phyloP scores from a whole-genome alignment of 2,329 filamentous ascomycete species.

The Sclerotinia sclerotiorum region DNA sequence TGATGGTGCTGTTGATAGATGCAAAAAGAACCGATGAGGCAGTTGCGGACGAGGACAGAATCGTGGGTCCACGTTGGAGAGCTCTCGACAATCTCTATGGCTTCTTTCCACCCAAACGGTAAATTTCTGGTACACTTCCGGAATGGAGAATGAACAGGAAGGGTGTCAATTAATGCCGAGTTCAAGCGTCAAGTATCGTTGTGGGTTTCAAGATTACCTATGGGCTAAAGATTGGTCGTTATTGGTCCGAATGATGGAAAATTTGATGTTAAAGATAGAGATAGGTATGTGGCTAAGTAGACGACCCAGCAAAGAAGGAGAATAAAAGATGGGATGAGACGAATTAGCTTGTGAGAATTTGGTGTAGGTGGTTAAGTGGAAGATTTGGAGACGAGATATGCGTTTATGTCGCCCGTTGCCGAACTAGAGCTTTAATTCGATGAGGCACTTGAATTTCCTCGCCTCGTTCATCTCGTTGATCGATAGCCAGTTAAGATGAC shows the following conservation, averaged over 20 bases:
- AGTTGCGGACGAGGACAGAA: constrained; percentile 12
- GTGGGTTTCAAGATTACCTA: constrained; percentile 20
- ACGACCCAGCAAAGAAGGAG: constrained; percentile 13
- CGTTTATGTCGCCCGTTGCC: constrained; percentile 23
- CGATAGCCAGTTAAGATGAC: constrained; percentile 20
- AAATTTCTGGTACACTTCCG: constrained; percentile 17
- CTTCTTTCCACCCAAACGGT: constrained; percentile 8
- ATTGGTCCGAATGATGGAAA: neutral
- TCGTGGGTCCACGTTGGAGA: constrained; percentile 6
- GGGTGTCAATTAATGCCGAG: constrained; percentile 16
- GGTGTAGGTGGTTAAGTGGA: constrained; percentile 12
- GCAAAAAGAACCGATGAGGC: constrained; percentile 2
- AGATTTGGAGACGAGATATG: constrained; percentile 23
- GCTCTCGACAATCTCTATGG: constrained; percentile 7
- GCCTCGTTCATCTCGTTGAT: constrained; percentile 22
- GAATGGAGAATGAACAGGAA: neutral
- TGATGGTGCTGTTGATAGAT: neutral
- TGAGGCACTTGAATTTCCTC: constrained; percentile 22
- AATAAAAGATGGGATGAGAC: constrained; percentile 21
- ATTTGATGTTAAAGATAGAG: constrained; percentile 13
- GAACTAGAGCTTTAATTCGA: constrained; percentile 24
- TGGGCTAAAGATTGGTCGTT: neutral
- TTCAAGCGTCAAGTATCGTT: constrained; percentile 1
- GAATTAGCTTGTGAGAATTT: constrained; percentile 20
- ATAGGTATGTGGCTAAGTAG: constrained; percentile 15